These are phyloP conservation scores for Tolypocladium tropicale DNA, from an alignment of 2,329 filamentous ascomycete genomes.

Conservation along the genomic window DNA sequence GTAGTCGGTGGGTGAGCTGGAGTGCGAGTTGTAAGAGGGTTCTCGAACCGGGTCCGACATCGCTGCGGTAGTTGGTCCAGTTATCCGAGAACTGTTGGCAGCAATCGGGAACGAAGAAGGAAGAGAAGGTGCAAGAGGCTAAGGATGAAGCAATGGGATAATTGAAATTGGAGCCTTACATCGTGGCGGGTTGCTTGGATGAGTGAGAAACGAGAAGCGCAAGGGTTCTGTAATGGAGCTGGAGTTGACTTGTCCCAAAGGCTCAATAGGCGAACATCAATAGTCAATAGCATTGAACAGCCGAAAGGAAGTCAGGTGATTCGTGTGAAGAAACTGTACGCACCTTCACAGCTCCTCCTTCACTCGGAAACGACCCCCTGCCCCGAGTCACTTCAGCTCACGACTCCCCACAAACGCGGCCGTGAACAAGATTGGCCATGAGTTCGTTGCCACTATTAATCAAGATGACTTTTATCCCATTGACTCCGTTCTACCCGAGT, in stretches of 20 bases:
- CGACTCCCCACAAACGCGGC: not conserved
- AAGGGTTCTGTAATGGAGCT: not conserved
- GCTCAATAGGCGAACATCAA: not conserved
- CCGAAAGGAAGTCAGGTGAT: not conserved
- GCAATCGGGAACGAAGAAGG: not conserved
- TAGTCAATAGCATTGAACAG: not conserved
- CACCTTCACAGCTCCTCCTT: not conserved
- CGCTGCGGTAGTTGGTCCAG: not conserved
- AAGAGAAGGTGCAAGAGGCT: not conserved
- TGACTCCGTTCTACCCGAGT: not conserved
- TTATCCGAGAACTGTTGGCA: not conserved
- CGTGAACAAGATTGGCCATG: not conserved
- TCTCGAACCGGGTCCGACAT: not conserved
- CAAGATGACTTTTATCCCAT: not conserved
- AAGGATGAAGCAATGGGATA: not conserved
- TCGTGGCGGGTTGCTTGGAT: not conserved
- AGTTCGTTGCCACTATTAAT: not conserved
- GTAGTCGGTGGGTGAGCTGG: constrained; percentile 2
- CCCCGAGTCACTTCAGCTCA: too few species aligned
- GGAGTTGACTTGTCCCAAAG: not conserved
- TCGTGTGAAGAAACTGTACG: not conserved
- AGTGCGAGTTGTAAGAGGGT: not conserved
- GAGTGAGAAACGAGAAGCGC: not conserved
- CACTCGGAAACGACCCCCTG: not conserved
- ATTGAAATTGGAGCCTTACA: not conserved